phyloP scores from a whole-genome alignment of 2,329 filamentous ascomycete species.

The Neofusicoccum sp. region DNA sequence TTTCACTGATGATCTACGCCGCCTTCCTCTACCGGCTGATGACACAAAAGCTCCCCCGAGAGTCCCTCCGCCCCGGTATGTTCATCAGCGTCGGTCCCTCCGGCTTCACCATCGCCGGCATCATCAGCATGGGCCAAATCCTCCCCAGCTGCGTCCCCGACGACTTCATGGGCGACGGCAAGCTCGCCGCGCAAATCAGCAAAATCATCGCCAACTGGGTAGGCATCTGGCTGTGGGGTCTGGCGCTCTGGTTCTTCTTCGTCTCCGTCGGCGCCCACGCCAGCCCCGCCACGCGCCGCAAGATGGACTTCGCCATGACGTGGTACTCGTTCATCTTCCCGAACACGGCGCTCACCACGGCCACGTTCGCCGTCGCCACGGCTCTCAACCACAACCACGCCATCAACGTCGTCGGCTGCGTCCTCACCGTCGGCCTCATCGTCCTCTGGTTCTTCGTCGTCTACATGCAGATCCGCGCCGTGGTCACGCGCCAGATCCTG shows the following conservation, averaged over 20 bases:
- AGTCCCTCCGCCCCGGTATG: constrained; percentile 77
- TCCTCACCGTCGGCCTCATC: constrained; percentile 67
- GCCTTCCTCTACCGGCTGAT: constrained; percentile 85
- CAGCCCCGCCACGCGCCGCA: constrained; percentile 63
- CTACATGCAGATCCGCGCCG: constrained; percentile 69
- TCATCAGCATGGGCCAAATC: constrained; percentile 60
- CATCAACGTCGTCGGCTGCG: constrained; percentile 68
- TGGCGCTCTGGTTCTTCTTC: constrained; percentile 85
- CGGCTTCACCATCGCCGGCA: constrained; percentile 66
- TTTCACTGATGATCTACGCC: constrained; percentile 77
- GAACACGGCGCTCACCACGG: constrained; percentile 73
- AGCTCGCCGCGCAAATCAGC: constrained; percentile 58
- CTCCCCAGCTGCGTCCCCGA: constrained; percentile 52
- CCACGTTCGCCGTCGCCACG: constrained; percentile 70
- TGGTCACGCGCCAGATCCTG: constrained; percentile 67
- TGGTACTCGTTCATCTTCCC: constrained; percentile 86
- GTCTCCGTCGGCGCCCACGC: constrained; percentile 76
- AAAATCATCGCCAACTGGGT: constrained; percentile 63
- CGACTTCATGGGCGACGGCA: constrained; percentile 61
- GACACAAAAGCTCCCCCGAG: constrained; percentile 81
- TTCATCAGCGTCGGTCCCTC: constrained; percentile 82
- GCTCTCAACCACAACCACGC: constrained; percentile 45
- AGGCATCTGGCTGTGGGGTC: constrained; percentile 78
- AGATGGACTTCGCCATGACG: constrained; percentile 78
- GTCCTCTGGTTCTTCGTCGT: constrained; percentile 71